A percentile compares a stretch with the other conserved stretches of the same genome.
Conservation (phyloP, 2,329 filamentous ascomycete genomes). For the Chaetomium sp. region DNA sequence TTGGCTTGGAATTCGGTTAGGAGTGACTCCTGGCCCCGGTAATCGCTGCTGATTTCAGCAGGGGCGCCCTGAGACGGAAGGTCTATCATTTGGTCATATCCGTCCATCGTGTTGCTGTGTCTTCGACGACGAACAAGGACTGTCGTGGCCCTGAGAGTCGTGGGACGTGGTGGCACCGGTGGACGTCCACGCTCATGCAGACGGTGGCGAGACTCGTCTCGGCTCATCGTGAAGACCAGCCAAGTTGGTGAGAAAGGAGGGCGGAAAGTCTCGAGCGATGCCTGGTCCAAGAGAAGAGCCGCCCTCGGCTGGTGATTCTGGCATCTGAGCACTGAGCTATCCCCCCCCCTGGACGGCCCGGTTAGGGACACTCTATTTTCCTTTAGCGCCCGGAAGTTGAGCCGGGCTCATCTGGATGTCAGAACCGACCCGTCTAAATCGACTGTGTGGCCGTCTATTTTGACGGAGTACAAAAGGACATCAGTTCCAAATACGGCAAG, state of each 20-base stretch:
- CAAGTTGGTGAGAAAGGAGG: not conserved
- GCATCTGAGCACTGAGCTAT: not conserved
- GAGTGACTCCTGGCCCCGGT: not conserved
- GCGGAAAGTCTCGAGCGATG: not conserved
- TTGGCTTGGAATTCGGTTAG: not conserved
- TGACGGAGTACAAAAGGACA: not conserved
- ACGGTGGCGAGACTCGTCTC: not conserved
- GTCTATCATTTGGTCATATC: not conserved
- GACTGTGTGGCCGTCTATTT: too few species aligned
- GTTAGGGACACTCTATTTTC: not conserved
- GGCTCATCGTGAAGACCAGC: not conserved
- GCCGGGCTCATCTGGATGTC: not conserved
- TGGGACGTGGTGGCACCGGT: not conserved
- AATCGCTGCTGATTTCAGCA: not conserved
- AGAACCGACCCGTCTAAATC: too few species aligned
- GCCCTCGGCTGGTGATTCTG: not conserved
- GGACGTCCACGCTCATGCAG: not conserved
- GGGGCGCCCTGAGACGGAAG: not conserved
- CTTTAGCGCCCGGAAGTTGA: not conserved
- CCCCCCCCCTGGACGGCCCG: not conserved
- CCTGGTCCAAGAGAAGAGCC: not conserved
- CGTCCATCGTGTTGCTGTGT: not conserved
- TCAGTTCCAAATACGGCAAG: not conserved
- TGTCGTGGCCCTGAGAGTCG: not conserved
- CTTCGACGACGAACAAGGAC: not conserved